Percentiles rank a stretch among this genome's conserved stretches.
Conservation (phyloP, 352 stramenopile genomes). For the Pythium aristosporum region DNA sequence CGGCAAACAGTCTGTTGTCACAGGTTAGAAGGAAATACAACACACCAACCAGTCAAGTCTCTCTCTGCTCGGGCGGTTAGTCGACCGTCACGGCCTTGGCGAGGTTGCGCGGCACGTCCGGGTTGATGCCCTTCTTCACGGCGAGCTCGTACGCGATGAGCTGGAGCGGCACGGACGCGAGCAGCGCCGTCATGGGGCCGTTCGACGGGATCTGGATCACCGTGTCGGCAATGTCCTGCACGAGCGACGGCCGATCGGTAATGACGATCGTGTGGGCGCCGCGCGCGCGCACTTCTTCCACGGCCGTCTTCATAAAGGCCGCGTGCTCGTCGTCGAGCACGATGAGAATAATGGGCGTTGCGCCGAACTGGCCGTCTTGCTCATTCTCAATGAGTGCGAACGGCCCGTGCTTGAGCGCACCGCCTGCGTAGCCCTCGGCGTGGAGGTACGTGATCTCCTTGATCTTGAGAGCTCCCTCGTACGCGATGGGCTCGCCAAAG, state of each 20-base stretch:
- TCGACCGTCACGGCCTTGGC: slow-evolving; percentile 99
- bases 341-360: slow-evolving; percentile 96
- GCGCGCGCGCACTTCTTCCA: slow-evolving; percentile 95
- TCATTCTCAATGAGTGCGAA: slow-evolving; percentile 98
- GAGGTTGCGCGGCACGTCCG: slow-evolving; percentile 97
- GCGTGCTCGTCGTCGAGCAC: slow-evolving; percentile 97
- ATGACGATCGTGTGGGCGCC: slow-evolving; percentile 97
- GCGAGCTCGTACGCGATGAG: slow-evolving; percentile 98
- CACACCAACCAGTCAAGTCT: neutral
- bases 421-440: slow-evolving; percentile 97
- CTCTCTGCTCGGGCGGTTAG: slow-evolving; percentile 45
- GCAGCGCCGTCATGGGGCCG: slow-evolving; percentile 94
- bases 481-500: slow-evolving; percentile 93
- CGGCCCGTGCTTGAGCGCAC: slow-evolving; percentile 98
- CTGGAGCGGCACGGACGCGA: slow-evolving; percentile 96
- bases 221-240: slow-evolving; percentile 90
- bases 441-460: slow-evolving; percentile 99
- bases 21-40: neutral
- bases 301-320: slow-evolving; percentile 94
- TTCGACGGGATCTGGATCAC: slow-evolving; percentile 97
- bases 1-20: slow-evolving; percentile 3
- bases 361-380: slow-evolving; percentile 92
- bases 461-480: slow-evolving; percentile 98
- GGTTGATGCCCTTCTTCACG: slow-evolving; percentile 96
- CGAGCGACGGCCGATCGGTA: slow-evolving; percentile 95